Conservation (phyloP, 768 basidiomycete genomes). For the Suillus spraguei region DNA sequence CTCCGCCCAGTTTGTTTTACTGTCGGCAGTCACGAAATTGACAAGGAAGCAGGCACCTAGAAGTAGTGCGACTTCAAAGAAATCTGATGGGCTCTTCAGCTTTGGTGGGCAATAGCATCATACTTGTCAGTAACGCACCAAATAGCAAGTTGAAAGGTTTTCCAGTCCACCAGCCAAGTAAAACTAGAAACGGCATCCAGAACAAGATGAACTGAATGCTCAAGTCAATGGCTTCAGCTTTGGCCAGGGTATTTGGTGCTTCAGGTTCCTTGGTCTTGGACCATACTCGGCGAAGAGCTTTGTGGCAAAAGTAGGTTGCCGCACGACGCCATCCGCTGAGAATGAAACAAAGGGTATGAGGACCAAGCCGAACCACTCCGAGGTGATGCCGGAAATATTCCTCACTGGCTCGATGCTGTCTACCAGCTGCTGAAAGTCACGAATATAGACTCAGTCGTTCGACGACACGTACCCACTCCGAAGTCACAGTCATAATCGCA, state of each 20-base stretch:
- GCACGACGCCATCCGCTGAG: conserved; percentile 71
- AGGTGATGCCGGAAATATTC: conserved; percentile 41
- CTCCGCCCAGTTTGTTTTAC: conserved; percentile 81
- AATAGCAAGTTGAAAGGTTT: conserved; percentile 69
- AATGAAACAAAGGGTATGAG: conserved; percentile 75
- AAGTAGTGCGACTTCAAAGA: conserved; percentile 67
- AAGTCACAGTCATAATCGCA: conserved; percentile 66
- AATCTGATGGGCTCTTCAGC: conserved; percentile 42
- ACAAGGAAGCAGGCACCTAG: conserved; percentile 74
- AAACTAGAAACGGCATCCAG: conserved; percentile 75
- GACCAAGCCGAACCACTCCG: conserved; percentile 73
- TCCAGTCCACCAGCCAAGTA: conserved; percentile 67
- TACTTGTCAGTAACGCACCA: conserved; percentile 43
- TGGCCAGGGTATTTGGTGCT: conserved; percentile 60
- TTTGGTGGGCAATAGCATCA: background rate
- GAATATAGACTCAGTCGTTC: background rate
- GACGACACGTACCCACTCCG: conserved; percentile 58
- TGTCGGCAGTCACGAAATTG: conserved; percentile 78
- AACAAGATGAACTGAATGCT: conserved; percentile 78
- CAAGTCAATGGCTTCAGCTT: conserved; percentile 71
- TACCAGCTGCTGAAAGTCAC: conserved; percentile 48
- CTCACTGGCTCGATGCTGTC: conserved; percentile 63
- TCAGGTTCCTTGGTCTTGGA: conserved; percentile 29
- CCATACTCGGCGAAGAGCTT: background rate
- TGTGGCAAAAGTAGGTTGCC: conserved; percentile 48